phyloP scores from a whole-genome alignment of 768 basidiomycete genomes.

The Amanita inopinata region DNA sequence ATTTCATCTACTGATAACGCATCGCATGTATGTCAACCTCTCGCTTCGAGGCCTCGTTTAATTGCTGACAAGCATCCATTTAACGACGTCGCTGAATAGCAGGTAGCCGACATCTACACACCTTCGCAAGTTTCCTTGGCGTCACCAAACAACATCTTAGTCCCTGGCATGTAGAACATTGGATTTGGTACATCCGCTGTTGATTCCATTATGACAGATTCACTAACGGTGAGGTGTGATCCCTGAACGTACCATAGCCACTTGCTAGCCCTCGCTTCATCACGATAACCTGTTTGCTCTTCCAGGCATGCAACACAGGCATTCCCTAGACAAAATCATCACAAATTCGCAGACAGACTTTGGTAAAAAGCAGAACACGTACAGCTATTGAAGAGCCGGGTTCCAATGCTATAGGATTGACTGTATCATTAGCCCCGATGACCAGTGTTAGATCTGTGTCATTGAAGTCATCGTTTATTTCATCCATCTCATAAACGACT shows the following conservation, averaged over 20 bases:
- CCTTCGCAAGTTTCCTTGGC: slow-evolving; percentile 88
- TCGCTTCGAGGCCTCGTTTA: slow-evolving; percentile 45
- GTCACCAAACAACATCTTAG: slow-evolving; percentile 89
- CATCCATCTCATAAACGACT: slow-evolving; percentile 92
- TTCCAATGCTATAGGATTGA: slow-evolving; percentile 85
- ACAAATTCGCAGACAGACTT: no score
- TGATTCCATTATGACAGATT: background rate
- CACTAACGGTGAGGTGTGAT: slow-evolving; percentile 7
- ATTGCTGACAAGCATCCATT: slow-evolving; percentile 37
- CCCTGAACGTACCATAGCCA: slow-evolving; percentile 57
- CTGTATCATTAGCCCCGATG: slow-evolving; percentile 88
- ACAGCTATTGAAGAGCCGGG: slow-evolving; percentile 77
- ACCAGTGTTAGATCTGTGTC: slow-evolving; percentile 88
- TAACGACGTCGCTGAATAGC: slow-evolving; percentile 1
- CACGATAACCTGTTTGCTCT: slow-evolving; percentile 85
- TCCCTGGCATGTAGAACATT: slow-evolving; percentile 87
- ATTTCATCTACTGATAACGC: background rate
- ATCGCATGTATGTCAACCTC: slow-evolving; percentile 6
- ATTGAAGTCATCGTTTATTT: slow-evolving; percentile 86
- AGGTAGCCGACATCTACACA: slow-evolving; percentile 18
- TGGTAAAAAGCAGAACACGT: no score
- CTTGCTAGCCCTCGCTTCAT: slow-evolving; percentile 90
- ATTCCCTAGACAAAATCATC: slow-evolving; percentile 43
- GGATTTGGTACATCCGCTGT: slow-evolving; percentile 87
- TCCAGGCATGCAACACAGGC: slow-evolving; percentile 90